These are phyloP conservation scores for Psilocybe tampanensis DNA, from an alignment of 768 basidiomycete species.

Conservation along the genomic window DNA sequence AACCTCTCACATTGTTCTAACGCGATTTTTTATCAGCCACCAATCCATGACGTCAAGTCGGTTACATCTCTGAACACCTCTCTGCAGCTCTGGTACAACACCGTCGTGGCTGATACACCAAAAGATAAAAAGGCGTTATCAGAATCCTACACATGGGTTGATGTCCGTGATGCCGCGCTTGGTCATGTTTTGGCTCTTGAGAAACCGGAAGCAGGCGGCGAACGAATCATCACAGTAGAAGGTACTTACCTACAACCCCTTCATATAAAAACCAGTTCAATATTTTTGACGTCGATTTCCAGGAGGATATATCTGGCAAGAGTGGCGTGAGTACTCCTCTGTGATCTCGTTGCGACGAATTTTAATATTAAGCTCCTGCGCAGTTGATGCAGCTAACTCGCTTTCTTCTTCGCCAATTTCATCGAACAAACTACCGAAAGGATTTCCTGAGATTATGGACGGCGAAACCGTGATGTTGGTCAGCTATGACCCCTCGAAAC, in stretches of 20 bases:
- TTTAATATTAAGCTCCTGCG: background rate
- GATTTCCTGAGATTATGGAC: constrained; percentile 27
- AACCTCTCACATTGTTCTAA: too few species aligned
- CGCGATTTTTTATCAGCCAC: too few species aligned
- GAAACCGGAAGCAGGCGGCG: constrained; percentile 50
- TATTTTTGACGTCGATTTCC: too few species aligned
- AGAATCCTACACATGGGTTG: constrained; percentile 36
- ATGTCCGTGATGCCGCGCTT: constrained; percentile 58
- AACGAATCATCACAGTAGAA: constrained; percentile 53
- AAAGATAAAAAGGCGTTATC: constrained; percentile 19
- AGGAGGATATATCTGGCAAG: constrained; percentile 35
- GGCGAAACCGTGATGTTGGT: constrained; percentile 18
- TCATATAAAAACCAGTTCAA: too few species aligned
- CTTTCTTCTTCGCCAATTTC: constrained; percentile 26
- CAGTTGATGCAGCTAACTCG: constrained; percentile 36
- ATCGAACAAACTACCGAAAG: constrained; percentile 23
- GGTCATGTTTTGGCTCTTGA: constrained; percentile 56
- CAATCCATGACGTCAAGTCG: constrained; percentile 40
- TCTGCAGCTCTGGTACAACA: constrained; percentile 27
- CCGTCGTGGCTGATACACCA: constrained; percentile 19
- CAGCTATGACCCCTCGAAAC: constrained; percentile 28
- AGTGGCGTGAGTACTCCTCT: constrained; percentile 31
- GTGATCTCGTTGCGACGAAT: background rate
- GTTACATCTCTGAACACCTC: constrained; percentile 42
- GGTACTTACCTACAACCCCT: too few species aligned